Percentiles rank a stretch among this genome's conserved stretches.
Evolutionary conservation across 768 basidiomycete genomes (phyloP).

Genomic region (Xerocomus brunneocitrinus): DNA sequence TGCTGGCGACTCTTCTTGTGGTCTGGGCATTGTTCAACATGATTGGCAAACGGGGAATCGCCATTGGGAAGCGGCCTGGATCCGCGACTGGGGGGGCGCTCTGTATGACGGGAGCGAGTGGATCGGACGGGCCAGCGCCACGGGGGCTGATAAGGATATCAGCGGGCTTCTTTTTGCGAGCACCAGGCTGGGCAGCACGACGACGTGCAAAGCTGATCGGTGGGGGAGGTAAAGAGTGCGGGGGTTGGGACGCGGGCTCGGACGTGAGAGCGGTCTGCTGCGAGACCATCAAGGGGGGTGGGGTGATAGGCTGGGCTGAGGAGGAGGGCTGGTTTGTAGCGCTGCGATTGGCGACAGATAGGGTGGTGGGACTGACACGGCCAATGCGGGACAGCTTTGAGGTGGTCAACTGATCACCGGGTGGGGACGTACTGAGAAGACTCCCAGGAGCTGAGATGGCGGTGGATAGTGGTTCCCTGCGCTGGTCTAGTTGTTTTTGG

Average conservation of each 20-base stretch:
- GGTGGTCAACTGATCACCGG: conserved; percentile 23
- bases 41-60: conserved; percentile 60
- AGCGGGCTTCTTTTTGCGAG: conserved; percentile 65
- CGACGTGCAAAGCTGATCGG: conserved; percentile 77
- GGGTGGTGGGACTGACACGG: conserved; percentile 38
- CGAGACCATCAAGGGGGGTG: background rate
- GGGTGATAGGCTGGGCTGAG: background rate
- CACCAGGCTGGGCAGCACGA: conserved; percentile 60
- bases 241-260: conserved; percentile 20
- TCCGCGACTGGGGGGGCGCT: conserved; percentile 64
- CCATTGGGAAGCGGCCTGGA: conserved; percentile 53
- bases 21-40: conserved; percentile 41
- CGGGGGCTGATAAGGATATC: conserved; percentile 76
- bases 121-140: conserved; percentile 47
- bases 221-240: conserved; percentile 54
- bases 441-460: conserved; percentile 22
- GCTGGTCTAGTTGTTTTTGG: conserved; percentile 66
- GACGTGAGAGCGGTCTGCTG: too few relatives aligned
- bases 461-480: conserved; percentile 25
- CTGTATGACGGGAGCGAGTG: conserved; percentile 64
- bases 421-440: conserved; percentile 24
- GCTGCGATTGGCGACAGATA: conserved; percentile 13
- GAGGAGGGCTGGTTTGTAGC: conserved; percentile 21
- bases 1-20: conserved; percentile 48
- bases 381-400: conserved; percentile 29